A percentile compares a stretch with the other conserved stretches of the same genome.
Evolutionary conservation across 495 filamentous ascomycete species (phyloP).

Genomic region (Lophiostoma macrostomum): DNA sequence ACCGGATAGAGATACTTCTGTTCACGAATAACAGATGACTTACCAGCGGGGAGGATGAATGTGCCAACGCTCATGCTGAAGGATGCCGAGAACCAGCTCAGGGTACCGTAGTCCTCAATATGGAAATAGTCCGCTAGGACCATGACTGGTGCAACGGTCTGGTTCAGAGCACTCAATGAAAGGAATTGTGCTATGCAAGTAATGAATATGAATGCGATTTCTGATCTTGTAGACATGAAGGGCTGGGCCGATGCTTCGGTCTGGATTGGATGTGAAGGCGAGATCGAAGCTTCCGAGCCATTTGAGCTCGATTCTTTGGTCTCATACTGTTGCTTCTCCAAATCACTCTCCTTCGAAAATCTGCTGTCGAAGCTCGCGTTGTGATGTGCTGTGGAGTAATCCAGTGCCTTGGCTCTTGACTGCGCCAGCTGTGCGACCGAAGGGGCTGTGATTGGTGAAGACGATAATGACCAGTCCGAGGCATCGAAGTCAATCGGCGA

Average conservation of each 20-base stretch:
- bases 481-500: too few relatives aligned
- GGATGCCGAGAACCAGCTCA: constrained; percentile 36
- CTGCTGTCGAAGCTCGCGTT: background rate
- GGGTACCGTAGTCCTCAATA: constrained; percentile 27
- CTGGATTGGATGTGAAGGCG: background rate
- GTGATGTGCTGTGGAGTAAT: background rate
- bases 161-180: constrained; percentile 25
- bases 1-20: too few relatives aligned
- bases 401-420: constrained; percentile 1
- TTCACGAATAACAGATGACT: background rate
- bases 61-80: constrained; percentile 36
- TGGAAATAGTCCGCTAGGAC: constrained; percentile 25
- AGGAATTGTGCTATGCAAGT: constrained; percentile 47
- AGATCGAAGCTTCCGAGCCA: background rate
- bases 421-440: constrained; percentile 21
- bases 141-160: constrained; percentile 28
- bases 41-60: constrained; percentile 37
- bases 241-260: background rate
- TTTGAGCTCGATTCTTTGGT: background rate
- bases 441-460: background rate
- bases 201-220: constrained; percentile 18
- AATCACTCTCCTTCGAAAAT: background rate
- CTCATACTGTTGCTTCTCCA: constrained; percentile 13
- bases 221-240: background rate
- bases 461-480: background rate